phyloP scores from a whole-genome alignment of 2,329 filamentous ascomycete species.

The Ceratocystis colombiana region DNA sequence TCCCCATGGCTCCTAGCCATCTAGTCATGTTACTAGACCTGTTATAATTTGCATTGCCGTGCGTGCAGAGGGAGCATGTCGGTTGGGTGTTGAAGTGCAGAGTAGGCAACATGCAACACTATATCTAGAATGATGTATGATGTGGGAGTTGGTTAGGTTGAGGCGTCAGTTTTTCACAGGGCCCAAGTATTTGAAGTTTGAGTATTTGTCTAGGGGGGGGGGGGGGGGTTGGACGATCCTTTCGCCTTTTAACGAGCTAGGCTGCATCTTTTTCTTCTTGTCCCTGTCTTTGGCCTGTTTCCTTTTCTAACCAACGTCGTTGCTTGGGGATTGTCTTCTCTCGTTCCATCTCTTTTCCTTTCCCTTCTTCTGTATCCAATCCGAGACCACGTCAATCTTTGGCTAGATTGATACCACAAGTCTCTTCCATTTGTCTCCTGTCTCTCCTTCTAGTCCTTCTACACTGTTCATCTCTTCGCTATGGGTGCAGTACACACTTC shows the following conservation, averaged over 20 bases:
- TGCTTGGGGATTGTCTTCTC: neutral
- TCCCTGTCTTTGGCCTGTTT: neutral
- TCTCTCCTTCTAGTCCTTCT: neutral
- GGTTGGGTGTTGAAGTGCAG: neutral
- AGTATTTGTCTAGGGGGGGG: too few species aligned
- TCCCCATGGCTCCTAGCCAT: neutral
- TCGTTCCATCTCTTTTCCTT: neutral
- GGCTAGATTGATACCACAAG: neutral
- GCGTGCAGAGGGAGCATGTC: neutral
- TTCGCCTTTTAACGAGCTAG: constrained; percentile 8
- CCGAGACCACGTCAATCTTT: constrained; percentile 4
- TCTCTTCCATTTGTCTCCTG: neutral
- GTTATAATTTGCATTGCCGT: neutral
- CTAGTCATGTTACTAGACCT: neutral
- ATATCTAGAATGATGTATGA: neutral
- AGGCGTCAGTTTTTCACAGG: neutral
- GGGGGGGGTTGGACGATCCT: constrained; percentile 1
- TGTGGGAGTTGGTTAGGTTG: neutral
- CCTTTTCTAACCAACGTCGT: neutral
- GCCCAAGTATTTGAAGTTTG: too few species aligned
- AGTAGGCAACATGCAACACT: neutral
- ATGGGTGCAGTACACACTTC: constrained; percentile 14
- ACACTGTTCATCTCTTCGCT: neutral
- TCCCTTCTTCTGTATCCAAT: neutral
- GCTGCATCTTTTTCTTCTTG: constrained; percentile 18